Base-by-base conservation (phyloP, 2,329 filamentous ascomycete species). In the Beauveria caledonica region DNA sequence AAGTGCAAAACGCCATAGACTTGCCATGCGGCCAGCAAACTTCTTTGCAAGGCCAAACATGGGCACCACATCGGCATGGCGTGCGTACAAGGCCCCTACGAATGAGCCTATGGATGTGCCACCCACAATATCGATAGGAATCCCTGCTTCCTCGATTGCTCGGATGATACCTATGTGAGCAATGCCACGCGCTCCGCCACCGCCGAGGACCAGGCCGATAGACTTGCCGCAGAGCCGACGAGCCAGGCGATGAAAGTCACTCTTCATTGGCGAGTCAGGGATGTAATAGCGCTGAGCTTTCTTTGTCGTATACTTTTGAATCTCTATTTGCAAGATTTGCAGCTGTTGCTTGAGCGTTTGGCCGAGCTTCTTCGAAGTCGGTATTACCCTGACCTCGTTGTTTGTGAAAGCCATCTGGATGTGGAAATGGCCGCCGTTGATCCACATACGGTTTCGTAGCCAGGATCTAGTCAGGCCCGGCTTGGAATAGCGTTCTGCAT, bases 1-100 rank as follows among this genome's bases (percentile, higher is more conserved):
- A 3, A 99, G 79, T 1, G 92, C 92, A 72, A 99, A 97, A n/a
- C 94, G 86, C 94, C 94, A 99, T 76, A 97, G 90, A 73, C 93
- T 97, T 49, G 90, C 91, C 95, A 99, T 99, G n/a, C 95, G 88
- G 5, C 94, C 92, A 0, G 94, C 85, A 72, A 99, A 99, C 72
- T 97, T 97, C 81, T 99, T 99, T 15, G 92, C 92, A 50, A 95
- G 84, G 0, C 94, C 94, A 68, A 96, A 96, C 83, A 97, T 96
- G 13, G 94, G 94, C 5, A 99, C 93, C 1, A 97, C 87, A 69
- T 99, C 95, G 10, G 93, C 94, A 71, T 99, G 94, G 60, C 93
- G 89, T 1, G 95, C 94, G 72, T 99, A 99, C 1, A 99, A 78
- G 1, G 90, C 94, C 8, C 95, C 94, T 58, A 97, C 92, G 71